phyloP scores from a whole-genome alignment of 73 alveolate genomes.

The Tetrahymena thermophila region DNA sequence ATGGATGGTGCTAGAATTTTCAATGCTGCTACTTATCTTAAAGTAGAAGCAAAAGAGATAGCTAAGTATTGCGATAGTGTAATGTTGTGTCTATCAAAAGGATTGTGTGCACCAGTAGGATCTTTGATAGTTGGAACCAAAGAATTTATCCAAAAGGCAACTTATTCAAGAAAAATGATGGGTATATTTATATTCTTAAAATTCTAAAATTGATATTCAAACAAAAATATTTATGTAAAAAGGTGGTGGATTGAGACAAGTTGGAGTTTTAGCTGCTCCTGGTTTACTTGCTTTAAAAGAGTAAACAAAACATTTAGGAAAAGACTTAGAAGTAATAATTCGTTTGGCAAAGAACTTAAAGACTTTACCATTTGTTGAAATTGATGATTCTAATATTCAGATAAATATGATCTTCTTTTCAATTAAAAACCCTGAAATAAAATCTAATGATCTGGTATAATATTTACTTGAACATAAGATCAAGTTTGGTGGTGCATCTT shows the following conservation, averaged over 20 bases:
- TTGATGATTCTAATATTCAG: not conserved
- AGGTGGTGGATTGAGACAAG: not conserved
- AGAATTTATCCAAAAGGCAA: not conserved
- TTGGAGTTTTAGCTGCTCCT: not conserved
- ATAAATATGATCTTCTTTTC: not conserved
- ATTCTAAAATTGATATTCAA: not conserved
- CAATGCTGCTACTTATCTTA: constrained; percentile 53
- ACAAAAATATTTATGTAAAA: not conserved
- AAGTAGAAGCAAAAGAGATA: constrained; percentile 26
- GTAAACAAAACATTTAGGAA: not conserved
- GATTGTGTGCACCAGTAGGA: constrained; percentile 63
- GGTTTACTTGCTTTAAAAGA: not conserved
- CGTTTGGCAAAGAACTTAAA: not conserved
- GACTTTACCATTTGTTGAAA: not conserved
- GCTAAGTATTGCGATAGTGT: constrained; percentile 45
- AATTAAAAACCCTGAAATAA: not conserved
- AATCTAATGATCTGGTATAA: not conserved
- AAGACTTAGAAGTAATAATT: not conserved
- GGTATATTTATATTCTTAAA: not conserved
- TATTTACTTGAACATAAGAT: not conserved
- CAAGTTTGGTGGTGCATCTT: not conserved
- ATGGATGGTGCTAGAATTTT: constrained; percentile 67
- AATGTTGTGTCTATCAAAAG: constrained; percentile 54
- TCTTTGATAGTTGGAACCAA: constrained; percentile 48
- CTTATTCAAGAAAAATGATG: not conserved